Evolutionary conservation across 345 rosid species (phyloP), one percentile per base, ranked within the genome.

Genomic region (Citrus glauca): DNA sequence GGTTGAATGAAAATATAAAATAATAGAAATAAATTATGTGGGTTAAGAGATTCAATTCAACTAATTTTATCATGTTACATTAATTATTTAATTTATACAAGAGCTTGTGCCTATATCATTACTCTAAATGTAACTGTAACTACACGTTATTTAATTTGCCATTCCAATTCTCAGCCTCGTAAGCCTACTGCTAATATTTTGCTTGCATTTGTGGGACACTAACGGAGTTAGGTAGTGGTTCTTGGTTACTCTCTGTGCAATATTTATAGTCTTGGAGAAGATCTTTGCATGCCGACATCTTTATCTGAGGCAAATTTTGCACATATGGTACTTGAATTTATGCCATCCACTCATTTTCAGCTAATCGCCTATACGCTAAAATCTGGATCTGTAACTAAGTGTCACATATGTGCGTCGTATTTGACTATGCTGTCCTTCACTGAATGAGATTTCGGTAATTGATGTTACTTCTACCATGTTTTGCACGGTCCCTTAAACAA

Each of bases 331-430:
- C 2, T 22, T 5, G 45, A 57, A 32, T 48, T 61, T 63, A 38
- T 27, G 13, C 62, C 60, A 67, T 40, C 79, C 85, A 71, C 59
- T 69, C 38, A 68, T 78, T 82, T 35, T 35, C 7, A 35, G 37
- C 37, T 35, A 35, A 35, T 35, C 37, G 7, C 37, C 37, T 0
- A 35, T 35, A 35, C 37, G 37, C 37, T 35, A 35, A 7, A 35
- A 35, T 35, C 37, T 5, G 37, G 6, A 35, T 35, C 1, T 5
- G 7, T 35, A 35, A 5, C 5, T 35, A 4, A 0, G 7, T 35
- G 37, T 50, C 68, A 14, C 2, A 32, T 24, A 60, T 9, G 9
- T 27, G 4, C 6, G 37, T 35, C 7, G 6, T 35, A 38, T 24
- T 60, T 27, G 28, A 17, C 22, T 25, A 0, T 60, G 64, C 64